A percentile compares a stretch with the other conserved stretches of the same genome.
These are phyloP conservation scores for Marasmius tenuissimus DNA, from an alignment of 1,284 basidiomycete species.

Conservation along the genomic window DNA sequence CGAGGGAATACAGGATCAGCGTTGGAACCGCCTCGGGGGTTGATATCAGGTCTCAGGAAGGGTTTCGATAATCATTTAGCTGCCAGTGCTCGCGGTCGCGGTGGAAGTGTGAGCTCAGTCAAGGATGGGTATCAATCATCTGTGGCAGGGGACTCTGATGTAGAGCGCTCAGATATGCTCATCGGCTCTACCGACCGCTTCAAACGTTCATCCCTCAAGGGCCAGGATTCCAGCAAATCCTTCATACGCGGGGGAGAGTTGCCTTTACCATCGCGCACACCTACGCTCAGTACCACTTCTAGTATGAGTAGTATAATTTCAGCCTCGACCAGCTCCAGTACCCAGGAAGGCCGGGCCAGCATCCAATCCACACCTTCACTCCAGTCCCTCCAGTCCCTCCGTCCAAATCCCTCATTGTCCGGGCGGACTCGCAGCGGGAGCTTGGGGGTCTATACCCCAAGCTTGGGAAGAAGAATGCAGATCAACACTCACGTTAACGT, in stretches of 20 bases:
- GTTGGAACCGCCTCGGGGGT: constrained; percentile 29
- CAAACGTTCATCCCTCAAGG: constrained; percentile 37
- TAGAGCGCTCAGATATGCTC: constrained; percentile 47
- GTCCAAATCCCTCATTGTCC: constrained; percentile 25
- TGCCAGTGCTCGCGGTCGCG: constrained; percentile 54
- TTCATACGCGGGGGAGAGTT: constrained; percentile 51
- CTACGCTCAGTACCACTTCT: constrained; percentile 39
- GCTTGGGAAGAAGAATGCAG: constrained; percentile 32
- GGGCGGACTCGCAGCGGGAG: constrained; percentile 59
- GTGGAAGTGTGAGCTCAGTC: constrained; percentile 52
- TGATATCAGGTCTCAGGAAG: constrained; percentile 21
- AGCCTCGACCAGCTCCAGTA: constrained; percentile 30
- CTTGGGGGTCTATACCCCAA: constrained; percentile 42
- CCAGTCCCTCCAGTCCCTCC: constrained; percentile 33
- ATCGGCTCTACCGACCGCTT: constrained; percentile 33
- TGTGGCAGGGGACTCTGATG: constrained; percentile 49
- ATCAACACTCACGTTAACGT: constrained; percentile 34
- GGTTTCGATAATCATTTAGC: constrained; percentile 29
- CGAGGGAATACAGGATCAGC: constrained; percentile 31
- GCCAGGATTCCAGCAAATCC: constrained; percentile 32
- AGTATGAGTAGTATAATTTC: constrained; percentile 39
- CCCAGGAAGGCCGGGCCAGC: constrained; percentile 37
- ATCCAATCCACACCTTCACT: constrained; percentile 42
- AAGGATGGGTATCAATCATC: constrained; percentile 39
- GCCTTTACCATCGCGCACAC: constrained; percentile 52